phyloP scores from a whole-genome alignment of 2,329 filamentous ascomycete genomes.

The Penicillium sp. region DNA sequence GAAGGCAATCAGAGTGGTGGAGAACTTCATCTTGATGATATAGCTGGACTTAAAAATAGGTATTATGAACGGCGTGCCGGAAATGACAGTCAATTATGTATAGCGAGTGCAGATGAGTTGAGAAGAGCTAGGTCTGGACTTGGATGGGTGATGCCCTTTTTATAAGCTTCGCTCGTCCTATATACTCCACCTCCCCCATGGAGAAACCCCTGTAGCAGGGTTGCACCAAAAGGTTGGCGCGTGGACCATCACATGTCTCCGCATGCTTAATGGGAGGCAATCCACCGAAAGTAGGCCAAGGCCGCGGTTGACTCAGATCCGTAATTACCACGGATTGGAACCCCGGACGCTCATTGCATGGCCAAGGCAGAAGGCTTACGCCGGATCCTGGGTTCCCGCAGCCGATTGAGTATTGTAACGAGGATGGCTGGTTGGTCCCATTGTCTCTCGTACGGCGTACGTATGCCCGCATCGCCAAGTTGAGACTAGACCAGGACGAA shows the following conservation, averaged over 20 bases:
- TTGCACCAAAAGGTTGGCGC: conserved; percentile 10
- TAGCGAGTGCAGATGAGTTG: conserved; percentile 19
- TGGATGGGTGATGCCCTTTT: conserved; percentile 18
- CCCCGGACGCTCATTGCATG: conserved; percentile 8
- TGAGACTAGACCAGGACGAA: not conserved
- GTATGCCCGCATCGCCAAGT: conserved; percentile 12
- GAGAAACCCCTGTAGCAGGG: conserved; percentile 5
- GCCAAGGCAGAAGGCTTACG: conserved; percentile 17
- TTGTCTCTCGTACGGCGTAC: conserved; percentile 9
- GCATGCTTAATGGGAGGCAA: conserved; percentile 10
- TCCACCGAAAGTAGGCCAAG: conserved; percentile 6
- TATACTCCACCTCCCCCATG: not conserved
- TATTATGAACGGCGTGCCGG: conserved; percentile 8
- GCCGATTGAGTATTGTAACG: conserved; percentile 3
- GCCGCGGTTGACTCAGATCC: conserved; percentile 22
- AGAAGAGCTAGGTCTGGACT: conserved; percentile 5
- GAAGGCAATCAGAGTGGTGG: conserved; percentile 35
- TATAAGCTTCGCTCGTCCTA: conserved; percentile 21
- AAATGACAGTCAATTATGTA: conserved; percentile 23
- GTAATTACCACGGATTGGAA: conserved; percentile 10
- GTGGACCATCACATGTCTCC: conserved; percentile 16
- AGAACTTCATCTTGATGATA: conserved; percentile 37
- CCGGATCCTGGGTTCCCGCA: conserved; percentile 9
- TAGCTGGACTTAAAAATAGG: not conserved
- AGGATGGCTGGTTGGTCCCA: not conserved